Evolutionary conservation across 1,139 yeast species (phyloP).

Genomic region (Candida sanyaensis): DNA sequence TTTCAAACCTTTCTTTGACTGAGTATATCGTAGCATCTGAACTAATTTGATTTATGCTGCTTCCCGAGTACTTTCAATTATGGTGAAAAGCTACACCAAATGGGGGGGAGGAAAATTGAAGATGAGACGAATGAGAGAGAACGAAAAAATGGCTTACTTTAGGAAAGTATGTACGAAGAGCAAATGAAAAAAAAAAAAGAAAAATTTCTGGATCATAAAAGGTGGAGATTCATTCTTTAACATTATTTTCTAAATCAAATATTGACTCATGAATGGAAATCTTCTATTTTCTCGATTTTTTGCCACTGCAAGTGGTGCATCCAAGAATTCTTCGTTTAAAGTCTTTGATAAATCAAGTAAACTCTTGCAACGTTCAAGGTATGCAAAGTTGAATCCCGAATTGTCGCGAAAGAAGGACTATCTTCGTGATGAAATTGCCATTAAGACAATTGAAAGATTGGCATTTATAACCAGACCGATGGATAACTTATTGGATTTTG

Average conservation of each 20-base stretch:
- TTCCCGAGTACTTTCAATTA: too few species aligned
- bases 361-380: conserved; percentile 56
- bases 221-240: too few species aligned
- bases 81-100: too few species aligned
- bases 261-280: neutral
- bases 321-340: conserved; percentile 29
- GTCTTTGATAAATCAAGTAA: conserved; percentile 73
- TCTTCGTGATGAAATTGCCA: conserved; percentile 72
- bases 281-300: conserved; percentile 15
- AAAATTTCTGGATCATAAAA: too few species aligned
- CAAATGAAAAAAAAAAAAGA: too few species aligned
- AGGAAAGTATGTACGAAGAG: too few species aligned
- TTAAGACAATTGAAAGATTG: conserved; percentile 70
- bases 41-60: too few species aligned
- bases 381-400: conserved; percentile 44
- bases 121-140: too few species aligned
- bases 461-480: conserved; percentile 72
- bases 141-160: too few species aligned
- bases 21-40: too few species aligned
- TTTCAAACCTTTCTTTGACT: neutral
- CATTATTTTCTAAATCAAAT: too few species aligned
- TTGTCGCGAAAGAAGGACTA: conserved; percentile 68
- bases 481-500: conserved; percentile 65
- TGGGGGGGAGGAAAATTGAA: too few species aligned
- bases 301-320: conserved; percentile 26